Percentiles rank a stretch among this genome's conserved stretches.
phyloP scores from a whole-genome alignment of 1,139 yeast genomes.

The Spathaspora jeffriesii region DNA sequence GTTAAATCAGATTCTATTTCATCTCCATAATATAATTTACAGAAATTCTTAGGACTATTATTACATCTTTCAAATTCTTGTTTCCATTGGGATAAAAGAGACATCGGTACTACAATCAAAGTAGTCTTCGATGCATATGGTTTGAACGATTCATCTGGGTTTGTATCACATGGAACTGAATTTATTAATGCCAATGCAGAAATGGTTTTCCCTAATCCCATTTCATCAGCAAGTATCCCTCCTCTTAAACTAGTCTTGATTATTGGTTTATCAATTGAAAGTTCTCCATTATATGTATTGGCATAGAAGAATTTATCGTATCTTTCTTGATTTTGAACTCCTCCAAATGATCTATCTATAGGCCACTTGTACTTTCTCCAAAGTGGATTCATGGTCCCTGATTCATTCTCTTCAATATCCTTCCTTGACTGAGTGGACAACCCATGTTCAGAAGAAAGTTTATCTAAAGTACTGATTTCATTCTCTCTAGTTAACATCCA shows the following conservation, averaged over 20 bases:
- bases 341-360: constrained; percentile 14
- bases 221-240: constrained; percentile 95
- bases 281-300: constrained; percentile 81
- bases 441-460: constrained; percentile 23
- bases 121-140: constrained; percentile 72
- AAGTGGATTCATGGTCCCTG: constrained; percentile 73
- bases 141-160: constrained; percentile 15
- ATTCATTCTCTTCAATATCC: constrained; percentile 21
- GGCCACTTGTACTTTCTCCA: constrained; percentile 85
- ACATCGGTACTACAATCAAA: constrained; percentile 81
- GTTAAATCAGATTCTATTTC: constrained; percentile 51
- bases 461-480: constrained; percentile 44
- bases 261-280: constrained; percentile 68
- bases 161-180: constrained; percentile 70
- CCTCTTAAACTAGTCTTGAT: constrained; percentile 63
- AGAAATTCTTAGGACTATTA: constrained; percentile 39
- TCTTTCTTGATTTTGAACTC: constrained; percentile 7
- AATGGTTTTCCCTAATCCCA: constrained; percentile 96
- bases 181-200: constrained; percentile 76
- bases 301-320: constrained; percentile 58
- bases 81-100: constrained; percentile 86
- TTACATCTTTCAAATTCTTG: constrained; percentile 67
- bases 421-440: constrained; percentile 30
- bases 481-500: constrained; percentile 79
- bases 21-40: constrained; percentile 75